These are phyloP conservation scores for Paramecium bursaria DNA, from an alignment of 73 alveolate genomes.

Conservation along the genomic window DNA sequence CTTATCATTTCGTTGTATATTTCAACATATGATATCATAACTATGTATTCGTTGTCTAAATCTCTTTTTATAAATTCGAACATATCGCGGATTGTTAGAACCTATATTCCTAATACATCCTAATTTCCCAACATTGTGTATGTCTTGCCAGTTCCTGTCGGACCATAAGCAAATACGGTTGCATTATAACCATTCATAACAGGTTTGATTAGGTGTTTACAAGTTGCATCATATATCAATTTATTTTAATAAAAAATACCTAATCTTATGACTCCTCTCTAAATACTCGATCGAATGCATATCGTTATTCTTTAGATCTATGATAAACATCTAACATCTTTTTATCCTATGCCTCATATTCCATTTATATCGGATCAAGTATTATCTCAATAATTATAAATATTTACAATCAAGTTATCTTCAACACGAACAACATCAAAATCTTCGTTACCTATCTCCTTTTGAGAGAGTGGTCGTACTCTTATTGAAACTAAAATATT, in stretches of 20 bases:
- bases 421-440: constrained; percentile 71
- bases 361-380: constrained; percentile 81
- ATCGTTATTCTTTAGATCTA: constrained; percentile 81
- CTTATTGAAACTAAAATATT: constrained; percentile 96
- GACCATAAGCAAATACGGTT: constrained; percentile 96
- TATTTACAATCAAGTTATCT: constrained; percentile 77
- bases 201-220: constrained; percentile 84
- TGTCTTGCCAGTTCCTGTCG: constrained; percentile 98
- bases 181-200: constrained; percentile 93
- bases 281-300: constrained; percentile 83
- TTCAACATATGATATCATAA: constrained; percentile 62
- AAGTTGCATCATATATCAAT: constrained; percentile 80
- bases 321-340: constrained; percentile 84
- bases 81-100: constrained; percentile 87
- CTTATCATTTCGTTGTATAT: constrained; percentile 95
- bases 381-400: constrained; percentile 60
- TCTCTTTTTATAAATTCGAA: constrained; percentile 75
- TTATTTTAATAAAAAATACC: neutral
- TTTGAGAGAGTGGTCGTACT: constrained; percentile 88
- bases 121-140: constrained; percentile 95
- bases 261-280: constrained; percentile 75
- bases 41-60: constrained; percentile 61
- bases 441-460: constrained; percentile 76
- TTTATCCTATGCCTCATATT: constrained; percentile 77
- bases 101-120: constrained; percentile 92